Conservation (phyloP, 805 yeast species). For the Spencermartinsiella europaea region DNA sequence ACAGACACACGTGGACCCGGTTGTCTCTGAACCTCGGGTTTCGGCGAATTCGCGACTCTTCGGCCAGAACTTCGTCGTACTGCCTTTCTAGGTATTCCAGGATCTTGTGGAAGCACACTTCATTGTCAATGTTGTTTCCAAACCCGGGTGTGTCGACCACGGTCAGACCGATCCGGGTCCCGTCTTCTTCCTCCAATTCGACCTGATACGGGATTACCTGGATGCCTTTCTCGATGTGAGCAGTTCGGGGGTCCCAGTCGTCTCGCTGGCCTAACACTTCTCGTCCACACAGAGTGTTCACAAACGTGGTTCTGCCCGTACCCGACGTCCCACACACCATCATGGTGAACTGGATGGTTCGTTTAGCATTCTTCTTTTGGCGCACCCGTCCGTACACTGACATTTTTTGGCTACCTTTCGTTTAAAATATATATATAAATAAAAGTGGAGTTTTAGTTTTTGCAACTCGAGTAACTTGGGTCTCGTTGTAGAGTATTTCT, state of each 20-base stretch:
- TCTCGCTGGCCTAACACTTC: slow-evolving; percentile 34
- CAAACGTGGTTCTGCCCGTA: slow-evolving; percentile 67
- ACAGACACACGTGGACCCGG: slow-evolving; percentile 71
- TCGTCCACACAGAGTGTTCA: slow-evolving; percentile 58
- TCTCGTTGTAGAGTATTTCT: too few relatives aligned
- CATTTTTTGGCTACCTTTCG: too few relatives aligned
- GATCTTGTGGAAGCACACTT: slow-evolving; percentile 43
- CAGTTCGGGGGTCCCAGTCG: slow-evolving; percentile 29
- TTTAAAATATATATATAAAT: too few relatives aligned
- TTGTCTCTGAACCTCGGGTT: slow-evolving; percentile 67
- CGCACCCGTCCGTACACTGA: neutral
- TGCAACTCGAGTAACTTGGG: too few relatives aligned
- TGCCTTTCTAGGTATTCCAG: slow-evolving; percentile 61
- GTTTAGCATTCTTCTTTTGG: neutral
- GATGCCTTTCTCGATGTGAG: slow-evolving; percentile 29
- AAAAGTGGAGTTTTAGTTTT: too few relatives aligned
- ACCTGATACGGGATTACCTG: slow-evolving; percentile 36
- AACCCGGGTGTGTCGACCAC: slow-evolving; percentile 71
- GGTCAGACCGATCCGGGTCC: slow-evolving; percentile 45
- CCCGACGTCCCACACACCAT: slow-evolving; percentile 72
- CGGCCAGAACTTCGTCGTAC: slow-evolving; percentile 65
- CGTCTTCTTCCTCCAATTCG: slow-evolving; percentile 50
- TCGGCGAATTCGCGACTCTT: slow-evolving; percentile 69
- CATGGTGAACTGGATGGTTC: slow-evolving; percentile 50
- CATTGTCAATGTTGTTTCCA: slow-evolving; percentile 70